Percentiles rank a stretch among this genome's conserved stretches.
Evolutionary conservation across 2,329 filamentous ascomycete genomes (phyloP).

Genomic region (Colletotrichum gigasporum): DNA sequence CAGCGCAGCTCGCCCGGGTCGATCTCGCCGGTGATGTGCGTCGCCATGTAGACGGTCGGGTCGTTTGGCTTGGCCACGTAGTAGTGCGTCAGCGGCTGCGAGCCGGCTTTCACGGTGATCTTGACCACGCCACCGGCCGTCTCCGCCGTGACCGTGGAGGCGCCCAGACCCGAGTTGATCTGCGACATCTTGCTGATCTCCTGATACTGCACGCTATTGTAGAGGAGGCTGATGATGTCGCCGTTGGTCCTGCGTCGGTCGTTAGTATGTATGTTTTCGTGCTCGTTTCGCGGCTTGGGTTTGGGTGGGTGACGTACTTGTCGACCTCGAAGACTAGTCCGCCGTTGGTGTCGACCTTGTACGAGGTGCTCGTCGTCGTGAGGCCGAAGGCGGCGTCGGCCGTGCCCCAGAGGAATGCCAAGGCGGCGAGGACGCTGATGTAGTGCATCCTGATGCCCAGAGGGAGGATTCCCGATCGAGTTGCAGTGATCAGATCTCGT

Average conservation of each 20-base stretch:
- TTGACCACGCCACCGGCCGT: slow-evolving; percentile 33
- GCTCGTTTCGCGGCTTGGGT: too few relatives aligned
- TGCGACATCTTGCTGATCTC: slow-evolving; percentile 54
- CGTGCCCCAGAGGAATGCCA: neutral
- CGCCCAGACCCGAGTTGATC: slow-evolving; percentile 57
- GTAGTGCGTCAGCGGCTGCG: slow-evolving; percentile 37
- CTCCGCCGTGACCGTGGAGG: slow-evolving; percentile 34
- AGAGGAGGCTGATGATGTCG: slow-evolving; percentile 70
- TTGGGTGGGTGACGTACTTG: slow-evolving; percentile 30
- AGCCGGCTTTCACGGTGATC: slow-evolving; percentile 34
- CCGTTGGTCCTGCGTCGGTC: slow-evolving; percentile 61
- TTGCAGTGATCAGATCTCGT: neutral
- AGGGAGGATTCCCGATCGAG: neutral
- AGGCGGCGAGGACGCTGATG: neutral
- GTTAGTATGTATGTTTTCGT: neutral
- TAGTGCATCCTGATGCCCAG: neutral
- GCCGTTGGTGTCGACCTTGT: slow-evolving; percentile 36
- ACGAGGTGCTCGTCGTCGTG: slow-evolving; percentile 20
- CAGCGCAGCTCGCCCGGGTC: slow-evolving; percentile 35
- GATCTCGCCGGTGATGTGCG: slow-evolving; percentile 37
- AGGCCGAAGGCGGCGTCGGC: slow-evolving; percentile 28
- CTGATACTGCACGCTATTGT: slow-evolving; percentile 57
- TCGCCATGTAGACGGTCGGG: slow-evolving; percentile 38
- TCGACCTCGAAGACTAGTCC: slow-evolving; percentile 37
- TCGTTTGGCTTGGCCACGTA: slow-evolving; percentile 34